A percentile compares a stretch with the other conserved stretches of the same genome.
phyloP scores from a whole-genome alignment of 805 yeast genomes.

The Starmerella kuoi region DNA sequence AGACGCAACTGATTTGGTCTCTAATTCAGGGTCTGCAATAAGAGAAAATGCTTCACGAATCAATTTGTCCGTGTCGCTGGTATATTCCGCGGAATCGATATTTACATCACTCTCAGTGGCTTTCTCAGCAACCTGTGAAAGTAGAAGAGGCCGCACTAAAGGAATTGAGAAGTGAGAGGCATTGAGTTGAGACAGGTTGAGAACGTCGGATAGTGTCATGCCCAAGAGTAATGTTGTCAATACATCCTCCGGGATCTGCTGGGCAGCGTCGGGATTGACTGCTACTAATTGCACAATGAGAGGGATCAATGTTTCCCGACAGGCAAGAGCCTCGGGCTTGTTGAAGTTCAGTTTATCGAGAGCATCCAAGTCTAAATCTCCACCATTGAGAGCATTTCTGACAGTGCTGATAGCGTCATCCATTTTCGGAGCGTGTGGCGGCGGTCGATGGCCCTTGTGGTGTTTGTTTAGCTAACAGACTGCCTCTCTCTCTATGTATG shows the following conservation, averaged over 20 bases:
- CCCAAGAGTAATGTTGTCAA: slow-evolving; percentile 13
- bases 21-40: slow-evolving; percentile 12
- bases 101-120: slow-evolving; percentile 2
- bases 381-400: slow-evolving; percentile 7
- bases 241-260: slow-evolving; percentile 12
- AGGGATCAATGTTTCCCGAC: slow-evolving; percentile 15
- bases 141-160: slow-evolving; percentile 13
- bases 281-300: slow-evolving; percentile 12
- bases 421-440: too few species aligned
- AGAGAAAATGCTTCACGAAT: slow-evolving; percentile 1
- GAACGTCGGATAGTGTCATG: slow-evolving; percentile 11
- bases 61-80: neutral
- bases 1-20: slow-evolving; percentile 8
- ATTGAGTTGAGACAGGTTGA: slow-evolving; percentile 5
- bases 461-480: too few species aligned
- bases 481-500: too few species aligned
- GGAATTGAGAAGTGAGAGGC: slow-evolving; percentile 6
- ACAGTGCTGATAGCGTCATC: slow-evolving; percentile 6
- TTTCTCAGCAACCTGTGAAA: slow-evolving; percentile 10
- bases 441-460: too few species aligned
- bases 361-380: slow-evolving; percentile 5
- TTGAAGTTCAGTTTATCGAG: slow-evolving; percentile 12
- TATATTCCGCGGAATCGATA: neutral
- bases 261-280: slow-evolving; percentile 7
- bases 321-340: neutral